Base-by-base conservation (phyloP, 257 asterid genomes). In the Oldenlandia corymbosa region DNA sequence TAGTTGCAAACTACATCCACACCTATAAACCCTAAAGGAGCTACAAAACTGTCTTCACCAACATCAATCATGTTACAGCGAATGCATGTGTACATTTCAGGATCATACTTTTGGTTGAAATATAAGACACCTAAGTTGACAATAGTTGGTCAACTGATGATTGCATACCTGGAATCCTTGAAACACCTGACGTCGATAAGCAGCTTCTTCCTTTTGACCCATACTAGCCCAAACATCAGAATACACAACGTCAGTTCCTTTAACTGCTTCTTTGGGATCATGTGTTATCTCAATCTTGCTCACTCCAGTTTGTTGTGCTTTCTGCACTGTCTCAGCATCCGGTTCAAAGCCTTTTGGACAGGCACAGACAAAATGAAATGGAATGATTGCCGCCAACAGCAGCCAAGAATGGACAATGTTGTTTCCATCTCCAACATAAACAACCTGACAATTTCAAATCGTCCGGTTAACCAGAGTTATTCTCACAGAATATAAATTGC, bases 191-290 rank as follows among this genome's bases (percentile, higher is more conserved):
- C 81, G 89, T 20, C 97, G 97, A 69, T 89, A 70, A 58, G 85
- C 96, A 79, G 99, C 96, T 84, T 92, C 99, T 70, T 89, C 96
- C 78, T 92, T 92, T 74, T 92, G 96, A 39, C 99, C 97, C 96
- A 89, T 89, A 79, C 97, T 87, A 36, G 99, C 99, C 97, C 97
- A 92, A 68, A 92, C 97, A 81, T 92, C 99, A 21, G 97, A 69
- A 73, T 92, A 92, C 62, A 92, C 94, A 52, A 92, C 94, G 72
- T 92, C 97, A 65, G 99, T 96, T 62, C 99, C 99, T 67, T 37
- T 77, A 17, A 92, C 95, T 65, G 96, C 97, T 80, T 85, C 97
- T 69, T 90, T 87, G 63, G 89, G 91, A 76, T 89, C 90, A 71
- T 80, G 76, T 18, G 81, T 78, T 62, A 92, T 87, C 75, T 92